phyloP scores from a whole-genome alignment of 2,329 filamentous ascomycete species.

The Penicillium capsulatum region DNA sequence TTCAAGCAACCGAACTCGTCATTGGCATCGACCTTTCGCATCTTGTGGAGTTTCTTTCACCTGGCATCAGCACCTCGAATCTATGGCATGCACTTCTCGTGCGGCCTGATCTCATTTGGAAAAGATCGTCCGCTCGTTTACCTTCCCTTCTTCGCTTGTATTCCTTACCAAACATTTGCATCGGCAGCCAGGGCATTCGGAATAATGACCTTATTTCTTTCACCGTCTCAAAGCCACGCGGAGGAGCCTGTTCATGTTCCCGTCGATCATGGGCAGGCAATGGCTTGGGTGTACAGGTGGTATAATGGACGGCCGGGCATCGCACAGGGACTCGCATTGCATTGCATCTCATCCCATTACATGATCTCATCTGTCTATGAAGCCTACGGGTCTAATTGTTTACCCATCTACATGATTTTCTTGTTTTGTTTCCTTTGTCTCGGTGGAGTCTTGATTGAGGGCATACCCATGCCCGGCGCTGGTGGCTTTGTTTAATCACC shows the following conservation, averaged over 20 bases:
- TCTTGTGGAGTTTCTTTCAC: constrained; percentile 22
- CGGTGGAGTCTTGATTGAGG: constrained; percentile 14
- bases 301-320: constrained; percentile 4
- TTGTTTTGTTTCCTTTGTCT: constrained; percentile 13
- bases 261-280: background rate
- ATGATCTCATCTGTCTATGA: constrained; percentile 17
- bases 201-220: constrained; percentile 7
- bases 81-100: constrained; percentile 1
- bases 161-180: constrained; percentile 17
- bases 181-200: constrained; percentile 10
- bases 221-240: background rate
- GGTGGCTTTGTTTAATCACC: constrained; percentile 2
- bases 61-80: constrained; percentile 17
- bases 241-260: background rate
- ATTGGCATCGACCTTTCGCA: constrained; percentile 18
- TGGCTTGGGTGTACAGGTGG: constrained; percentile 8
- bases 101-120: constrained; percentile 8
- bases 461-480: constrained; percentile 2
- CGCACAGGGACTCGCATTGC: constrained; percentile 5
- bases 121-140: constrained; percentile 22
- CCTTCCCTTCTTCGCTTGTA: constrained; percentile 16
- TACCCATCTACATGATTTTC: constrained; percentile 14
- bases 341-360: constrained; percentile 14
- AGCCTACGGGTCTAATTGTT: constrained; percentile 20
- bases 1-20: constrained; percentile 9